A percentile compares a stretch with the other conserved stretches of the same genome.
Evolutionary conservation across 129 eudicot species (phyloP).

Genomic region (Chrysanthemum makinoi): DNA sequence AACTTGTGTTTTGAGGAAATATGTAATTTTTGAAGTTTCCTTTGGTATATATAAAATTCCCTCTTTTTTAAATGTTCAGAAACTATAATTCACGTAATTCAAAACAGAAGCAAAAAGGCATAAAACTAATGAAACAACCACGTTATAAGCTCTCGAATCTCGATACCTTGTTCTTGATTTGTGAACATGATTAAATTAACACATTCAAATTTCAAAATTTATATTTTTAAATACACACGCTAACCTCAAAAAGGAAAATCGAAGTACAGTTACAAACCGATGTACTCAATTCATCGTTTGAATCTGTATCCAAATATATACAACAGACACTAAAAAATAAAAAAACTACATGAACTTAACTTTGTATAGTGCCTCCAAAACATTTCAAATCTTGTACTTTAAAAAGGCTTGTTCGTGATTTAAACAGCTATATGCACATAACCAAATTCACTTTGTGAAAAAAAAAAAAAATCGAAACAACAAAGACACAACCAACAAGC

Average conservation of each 20-base stretch:
- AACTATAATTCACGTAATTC: neutral
- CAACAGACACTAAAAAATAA: too few relatives aligned
- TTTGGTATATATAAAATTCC: too few relatives aligned
- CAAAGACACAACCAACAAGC: too few relatives aligned
- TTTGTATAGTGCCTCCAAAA: too few relatives aligned
- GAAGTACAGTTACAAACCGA: neutral
- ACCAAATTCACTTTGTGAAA: too few relatives aligned
- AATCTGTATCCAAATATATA: conserved; percentile 7
- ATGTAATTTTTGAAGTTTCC: too few relatives aligned
- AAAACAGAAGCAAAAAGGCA: neutral
- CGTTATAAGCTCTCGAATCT: conserved; percentile 3
- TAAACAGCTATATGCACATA: too few relatives aligned
- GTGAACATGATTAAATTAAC: neutral
- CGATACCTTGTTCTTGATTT: conserved; percentile 18
- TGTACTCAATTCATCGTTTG: neutral
- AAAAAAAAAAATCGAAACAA: too few relatives aligned
- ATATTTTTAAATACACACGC: conserved; percentile 5
- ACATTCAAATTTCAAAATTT: conserved; percentile 15
- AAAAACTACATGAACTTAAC: too few relatives aligned
- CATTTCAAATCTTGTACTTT: too few relatives aligned
- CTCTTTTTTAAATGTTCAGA: neutral
- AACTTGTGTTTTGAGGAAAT: too few relatives aligned
- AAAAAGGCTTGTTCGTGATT: too few relatives aligned
- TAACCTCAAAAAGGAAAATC: neutral
- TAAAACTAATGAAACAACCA: neutral